Conservation (phyloP, 768 basidiomycete genomes). For the Omphalotus guepiniiformis region DNA sequence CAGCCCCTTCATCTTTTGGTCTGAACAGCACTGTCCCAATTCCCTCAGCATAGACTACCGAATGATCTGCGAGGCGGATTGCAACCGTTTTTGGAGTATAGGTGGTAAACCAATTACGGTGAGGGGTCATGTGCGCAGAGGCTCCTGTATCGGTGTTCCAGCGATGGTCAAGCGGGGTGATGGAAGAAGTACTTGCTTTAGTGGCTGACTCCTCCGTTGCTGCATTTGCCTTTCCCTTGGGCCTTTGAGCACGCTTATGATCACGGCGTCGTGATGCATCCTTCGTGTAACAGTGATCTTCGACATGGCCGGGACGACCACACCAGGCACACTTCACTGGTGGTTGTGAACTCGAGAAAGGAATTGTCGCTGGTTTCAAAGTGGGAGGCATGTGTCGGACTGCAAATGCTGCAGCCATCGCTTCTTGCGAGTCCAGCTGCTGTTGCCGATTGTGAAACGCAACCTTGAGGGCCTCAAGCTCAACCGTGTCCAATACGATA, state of each 20-base stretch:
- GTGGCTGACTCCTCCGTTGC: conserved; percentile 14
- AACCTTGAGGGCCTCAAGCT: conserved; percentile 5
- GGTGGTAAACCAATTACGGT: conserved; percentile 26
- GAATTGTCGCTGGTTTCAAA: too few species aligned
- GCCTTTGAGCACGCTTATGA: background rate
- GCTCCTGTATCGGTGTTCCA: conserved; percentile 30
- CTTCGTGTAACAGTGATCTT: conserved; percentile 2
- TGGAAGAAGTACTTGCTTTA: conserved; percentile 12
- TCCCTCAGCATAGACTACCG: too few species aligned
- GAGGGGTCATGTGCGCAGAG: conserved; percentile 30
- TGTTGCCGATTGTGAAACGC: conserved; percentile 3
- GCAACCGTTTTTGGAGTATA: too few species aligned
- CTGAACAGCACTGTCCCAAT: too few species aligned
- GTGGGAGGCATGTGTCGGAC: background rate
- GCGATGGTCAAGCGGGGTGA: conserved; percentile 10
- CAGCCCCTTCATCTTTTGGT: too few species aligned
- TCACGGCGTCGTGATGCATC: background rate
- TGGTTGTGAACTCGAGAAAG: too few species aligned
- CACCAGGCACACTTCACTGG: conserved; percentile 1
- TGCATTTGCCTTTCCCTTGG: background rate
- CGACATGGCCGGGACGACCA: background rate
- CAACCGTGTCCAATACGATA: conserved; percentile 8
- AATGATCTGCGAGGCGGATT: too few species aligned
- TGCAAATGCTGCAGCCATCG: background rate
- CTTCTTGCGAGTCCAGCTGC: background rate